Percentiles rank a stretch among this genome's conserved stretches.
These are phyloP conservation scores for Alectoria sarmentosa DNA, from an alignment of 495 filamentous ascomycete genomes.

Conservation along the genomic window DNA sequence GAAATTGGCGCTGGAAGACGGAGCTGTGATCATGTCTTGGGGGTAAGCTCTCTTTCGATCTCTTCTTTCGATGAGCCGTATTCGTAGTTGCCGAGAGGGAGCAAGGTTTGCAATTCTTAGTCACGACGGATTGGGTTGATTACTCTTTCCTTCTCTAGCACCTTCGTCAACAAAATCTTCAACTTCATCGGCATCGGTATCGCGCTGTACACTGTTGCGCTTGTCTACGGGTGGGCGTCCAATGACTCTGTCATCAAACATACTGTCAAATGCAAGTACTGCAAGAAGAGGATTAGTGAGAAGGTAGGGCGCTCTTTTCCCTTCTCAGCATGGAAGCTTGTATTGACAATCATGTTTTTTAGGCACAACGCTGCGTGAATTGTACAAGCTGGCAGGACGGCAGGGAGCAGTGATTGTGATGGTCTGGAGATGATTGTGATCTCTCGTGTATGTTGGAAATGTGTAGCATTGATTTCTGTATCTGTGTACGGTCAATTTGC, in stretches of 20 bases:
- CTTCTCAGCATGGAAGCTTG: neutral
- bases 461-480: neutral
- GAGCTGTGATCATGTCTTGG: conserved; percentile 64
- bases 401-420: conserved; percentile 46
- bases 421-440: neutral
- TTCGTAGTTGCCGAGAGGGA: no score
- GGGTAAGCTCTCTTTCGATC: conserved; percentile 39
- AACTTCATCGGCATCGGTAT: conserved; percentile 61
- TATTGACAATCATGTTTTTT: conserved; percentile 3
- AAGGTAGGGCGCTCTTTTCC: conserved; percentile 41
- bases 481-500: neutral
- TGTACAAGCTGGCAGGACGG: conserved; percentile 76
- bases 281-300: conserved; percentile 56
- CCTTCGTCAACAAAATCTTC: conserved; percentile 59
- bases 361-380: conserved; percentile 60
- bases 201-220: conserved; percentile 58
- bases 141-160: conserved; percentile 30
- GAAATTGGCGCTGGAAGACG: conserved; percentile 59
- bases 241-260: conserved; percentile 65
- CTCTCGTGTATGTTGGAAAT: neutral
- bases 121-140: neutral
- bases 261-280: conserved; percentile 64
- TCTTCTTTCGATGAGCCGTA: no score
- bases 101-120: neutral
- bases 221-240: conserved; percentile 53